Evolutionary conservation across 306 rosid species (phyloP).

Genomic region (Castanea crenata): DNA sequence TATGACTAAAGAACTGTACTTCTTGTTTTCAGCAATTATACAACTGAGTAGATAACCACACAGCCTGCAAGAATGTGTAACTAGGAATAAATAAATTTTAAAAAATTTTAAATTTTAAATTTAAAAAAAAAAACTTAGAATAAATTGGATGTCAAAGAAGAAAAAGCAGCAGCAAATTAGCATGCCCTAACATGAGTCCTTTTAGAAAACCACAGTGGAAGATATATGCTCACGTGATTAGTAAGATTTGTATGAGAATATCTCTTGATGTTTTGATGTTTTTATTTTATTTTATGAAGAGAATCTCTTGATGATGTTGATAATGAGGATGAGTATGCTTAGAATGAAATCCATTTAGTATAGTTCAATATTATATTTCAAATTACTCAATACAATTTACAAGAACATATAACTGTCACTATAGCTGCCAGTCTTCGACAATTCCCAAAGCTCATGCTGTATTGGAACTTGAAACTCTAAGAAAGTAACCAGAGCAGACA

Average conservation of each 20-base stretch:
- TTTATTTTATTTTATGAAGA: too few species aligned
- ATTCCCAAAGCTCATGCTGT: constrained; percentile 36
- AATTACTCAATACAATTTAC: constrained; percentile 18
- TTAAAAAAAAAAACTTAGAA: neutral
- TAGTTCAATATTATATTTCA: constrained; percentile 9
- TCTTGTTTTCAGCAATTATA: neutral
- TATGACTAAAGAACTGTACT: neutral
- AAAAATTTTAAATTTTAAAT: too few species aligned
- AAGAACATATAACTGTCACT: constrained; percentile 19
- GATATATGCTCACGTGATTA: constrained; percentile 22
- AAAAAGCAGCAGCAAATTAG: constrained; percentile 3
- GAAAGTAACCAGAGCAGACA: constrained; percentile 35
- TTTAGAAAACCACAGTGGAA: constrained; percentile 12
- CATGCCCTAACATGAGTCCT: constrained; percentile 9
- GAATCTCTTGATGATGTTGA: too few species aligned
- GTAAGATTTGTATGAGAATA: constrained; percentile 5
- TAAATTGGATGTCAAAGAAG: constrained; percentile 8
- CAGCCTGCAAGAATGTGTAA: neutral
- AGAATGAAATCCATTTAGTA: neutral
- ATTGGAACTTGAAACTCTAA: constrained; percentile 50
- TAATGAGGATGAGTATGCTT: neutral
- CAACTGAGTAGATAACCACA: constrained; percentile 2
- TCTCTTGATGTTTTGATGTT: neutral
- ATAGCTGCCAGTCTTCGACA: constrained; percentile 29
- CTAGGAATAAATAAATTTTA: neutral